phyloP scores from a whole-genome alignment of 805 yeast species.

The Candida loeiensis region DNA sequence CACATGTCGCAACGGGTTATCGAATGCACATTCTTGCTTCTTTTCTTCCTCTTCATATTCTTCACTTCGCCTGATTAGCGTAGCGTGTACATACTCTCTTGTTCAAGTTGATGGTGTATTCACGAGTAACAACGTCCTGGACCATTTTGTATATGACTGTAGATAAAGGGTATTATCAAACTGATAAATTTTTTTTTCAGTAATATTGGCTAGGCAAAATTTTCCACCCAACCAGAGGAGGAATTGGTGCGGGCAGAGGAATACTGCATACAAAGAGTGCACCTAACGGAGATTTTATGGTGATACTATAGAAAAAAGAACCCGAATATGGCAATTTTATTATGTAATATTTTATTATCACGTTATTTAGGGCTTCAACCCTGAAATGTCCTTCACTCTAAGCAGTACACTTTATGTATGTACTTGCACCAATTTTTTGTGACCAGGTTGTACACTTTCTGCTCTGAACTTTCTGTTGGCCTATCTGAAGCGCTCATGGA shows the following conservation, averaged over 20 bases:
- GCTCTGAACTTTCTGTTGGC: too few species aligned
- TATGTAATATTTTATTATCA: background rate
- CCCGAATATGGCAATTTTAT: background rate
- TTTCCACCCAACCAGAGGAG: slow-evolving; percentile 7
- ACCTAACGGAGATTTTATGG: background rate
- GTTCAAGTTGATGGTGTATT: slow-evolving; percentile 99
- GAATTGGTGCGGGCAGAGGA: slow-evolving; percentile 1
- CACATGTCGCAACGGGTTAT: too few species aligned
- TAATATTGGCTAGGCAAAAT: slow-evolving; percentile 4
- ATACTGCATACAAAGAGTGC: background rate
- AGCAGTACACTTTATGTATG: slow-evolving; percentile 32
- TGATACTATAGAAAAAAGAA: background rate
- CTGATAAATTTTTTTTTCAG: slow-evolving; percentile 12
- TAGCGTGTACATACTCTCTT: slow-evolving; percentile 78
- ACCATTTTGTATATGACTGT: slow-evolving; percentile 51
- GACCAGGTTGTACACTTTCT: slow-evolving; percentile 14
- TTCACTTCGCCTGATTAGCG: background rate
- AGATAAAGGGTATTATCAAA: slow-evolving; percentile 9
- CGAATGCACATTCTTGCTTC: too few species aligned
- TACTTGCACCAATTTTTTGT: slow-evolving; percentile 25
- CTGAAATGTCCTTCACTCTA: slow-evolving; percentile 18
- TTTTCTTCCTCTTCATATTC: background rate
- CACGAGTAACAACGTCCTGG: slow-evolving; percentile 99
- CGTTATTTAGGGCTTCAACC: slow-evolving; percentile 7
- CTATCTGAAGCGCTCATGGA: too few species aligned